Base-by-base conservation (phyloP, 371 early-diverging fungal species). In the Apophysomyces variabilis region DNA sequence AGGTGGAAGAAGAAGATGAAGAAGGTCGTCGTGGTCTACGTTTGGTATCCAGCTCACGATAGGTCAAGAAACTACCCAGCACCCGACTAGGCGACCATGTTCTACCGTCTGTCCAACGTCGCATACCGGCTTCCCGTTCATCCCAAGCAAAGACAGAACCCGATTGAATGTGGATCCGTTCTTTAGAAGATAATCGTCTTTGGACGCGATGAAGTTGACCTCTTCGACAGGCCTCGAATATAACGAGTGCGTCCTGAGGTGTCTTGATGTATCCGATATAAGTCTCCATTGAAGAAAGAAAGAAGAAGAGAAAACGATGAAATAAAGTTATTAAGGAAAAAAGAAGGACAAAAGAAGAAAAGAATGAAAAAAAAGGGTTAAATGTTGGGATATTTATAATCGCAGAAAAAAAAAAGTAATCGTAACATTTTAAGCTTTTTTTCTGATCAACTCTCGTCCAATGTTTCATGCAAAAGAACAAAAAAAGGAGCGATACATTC, bases 91-190 rank as follows among this genome's bases (percentile, higher is more conserved):
- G 92, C 12, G 93, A 91, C 95, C 94, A 93, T 11, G 89, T 88
- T 32, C 87, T 79, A 5, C 94, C 93, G 70, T 95, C 95, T 0
- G 95, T 95, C 95, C 95, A 95, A n/a, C 95, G 84, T 57, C 90
- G 82, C 84, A 95, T 94, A 0, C 94, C 91, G 5, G 92, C 86
- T 64, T 94, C 95, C 21, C 86, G 78, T 74, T 95, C 95, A 71
- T 92, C 92, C 89, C 92, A 94, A n/a, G 92, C 90, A 71, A 92
- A 95, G 0, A 94, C 88, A 1, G 93, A 89, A 1, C 94, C 94
- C 5, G 93, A 89, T 47, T 72, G 82, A 66, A 90, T 89, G 44
- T 76, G 77, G n/a, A 69, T 65, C 47, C 88, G 84, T 68, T 90
- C 88, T 64, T 84, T 80, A 16, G 87, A 87, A 56, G 85, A 80